Percentiles rank a stretch among this genome's conserved stretches.
These are phyloP conservation scores for Heterobasidion annosum DNA, from an alignment of 1,284 basidiomycete genomes.

Conservation along the genomic window DNA sequence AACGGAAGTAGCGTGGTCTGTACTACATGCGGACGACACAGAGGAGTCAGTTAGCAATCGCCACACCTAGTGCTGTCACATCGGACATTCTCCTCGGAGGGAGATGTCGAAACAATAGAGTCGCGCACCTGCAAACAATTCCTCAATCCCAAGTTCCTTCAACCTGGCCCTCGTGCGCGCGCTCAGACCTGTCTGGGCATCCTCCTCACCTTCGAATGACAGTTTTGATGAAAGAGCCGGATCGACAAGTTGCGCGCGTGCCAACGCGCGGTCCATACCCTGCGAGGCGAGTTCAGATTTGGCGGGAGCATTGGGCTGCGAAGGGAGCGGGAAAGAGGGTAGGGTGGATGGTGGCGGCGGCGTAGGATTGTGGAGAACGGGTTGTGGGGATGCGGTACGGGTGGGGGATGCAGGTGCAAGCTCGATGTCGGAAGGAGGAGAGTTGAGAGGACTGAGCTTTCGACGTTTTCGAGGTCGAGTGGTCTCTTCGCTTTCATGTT, in stretches of 20 bases:
- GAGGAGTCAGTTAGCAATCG: neutral
- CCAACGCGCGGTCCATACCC: slow-evolving; percentile 68
- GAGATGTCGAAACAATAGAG: neutral
- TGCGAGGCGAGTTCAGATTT: slow-evolving; percentile 62
- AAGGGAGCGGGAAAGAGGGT: slow-evolving; percentile 66
- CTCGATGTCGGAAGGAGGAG: slow-evolving; percentile 4
- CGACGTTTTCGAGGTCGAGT: slow-evolving; percentile 30
- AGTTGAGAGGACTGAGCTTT: slow-evolving; percentile 18
- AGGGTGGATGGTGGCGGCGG: slow-evolving; percentile 30
- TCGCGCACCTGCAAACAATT: slow-evolving; percentile 78
- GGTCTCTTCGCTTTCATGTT: slow-evolving; percentile 3
- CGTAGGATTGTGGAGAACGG: slow-evolving; percentile 3
- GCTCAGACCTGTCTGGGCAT: slow-evolving; percentile 42
- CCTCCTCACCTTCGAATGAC: slow-evolving; percentile 34
- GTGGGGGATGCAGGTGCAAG: slow-evolving; percentile 12
- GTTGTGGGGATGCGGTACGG: slow-evolving; percentile 1
- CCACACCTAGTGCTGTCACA: neutral
- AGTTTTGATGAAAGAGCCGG: slow-evolving; percentile 35
- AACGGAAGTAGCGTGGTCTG: slow-evolving; percentile 80
- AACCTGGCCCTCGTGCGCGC: slow-evolving; percentile 57
- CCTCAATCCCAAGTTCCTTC: slow-evolving; percentile 66
- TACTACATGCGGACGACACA: slow-evolving; percentile 34
- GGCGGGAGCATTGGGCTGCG: slow-evolving; percentile 62
- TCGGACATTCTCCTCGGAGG: neutral
- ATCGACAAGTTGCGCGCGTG: slow-evolving; percentile 66